These are phyloP conservation scores for Malus fusca DNA, from an alignment of 306 rosid species.

Conservation along the genomic window DNA sequence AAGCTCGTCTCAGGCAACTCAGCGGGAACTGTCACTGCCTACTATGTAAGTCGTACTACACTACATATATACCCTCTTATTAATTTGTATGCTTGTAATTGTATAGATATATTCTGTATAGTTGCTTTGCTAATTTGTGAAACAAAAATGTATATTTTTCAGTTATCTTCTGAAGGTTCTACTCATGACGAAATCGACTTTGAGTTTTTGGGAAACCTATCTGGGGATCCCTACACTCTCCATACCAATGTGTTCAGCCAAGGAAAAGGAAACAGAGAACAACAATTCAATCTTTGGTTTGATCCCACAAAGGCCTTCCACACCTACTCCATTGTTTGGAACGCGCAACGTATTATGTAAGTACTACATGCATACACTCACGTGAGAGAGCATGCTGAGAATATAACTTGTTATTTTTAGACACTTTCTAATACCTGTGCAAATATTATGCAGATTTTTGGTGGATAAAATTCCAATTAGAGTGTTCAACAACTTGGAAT, in stretches of 20 bases:
- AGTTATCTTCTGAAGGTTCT: constrained; percentile 66
- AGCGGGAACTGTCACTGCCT: constrained; percentile 88
- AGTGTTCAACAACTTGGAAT: constrained; percentile 35
- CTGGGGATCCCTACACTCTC: constrained; percentile 38
- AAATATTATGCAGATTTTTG: constrained; percentile 6
- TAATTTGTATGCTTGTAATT: neutral
- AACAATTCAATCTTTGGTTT: constrained; percentile 40
- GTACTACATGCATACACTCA: neutral
- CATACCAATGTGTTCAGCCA: constrained; percentile 38
- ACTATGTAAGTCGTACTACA: constrained; percentile 42
- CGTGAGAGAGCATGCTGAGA: fast-evolving
- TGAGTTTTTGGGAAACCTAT: constrained; percentile 40
- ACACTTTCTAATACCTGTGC: neutral
- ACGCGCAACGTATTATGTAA: constrained; percentile 33
- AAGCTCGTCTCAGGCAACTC: constrained; percentile 82
- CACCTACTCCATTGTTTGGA: constrained; percentile 42
- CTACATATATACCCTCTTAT: neutral
- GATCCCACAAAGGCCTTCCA: constrained; percentile 46
- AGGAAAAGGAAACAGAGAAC: constrained; percentile 41
- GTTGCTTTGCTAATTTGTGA: neutral
- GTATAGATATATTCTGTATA: neutral
- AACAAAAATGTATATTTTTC: neutral
- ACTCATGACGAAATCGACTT: constrained; percentile 44
- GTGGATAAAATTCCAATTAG: constrained; percentile 42
- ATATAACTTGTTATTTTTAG: no score